These are phyloP conservation scores for Psilocybe cubensis DNA, from an alignment of 768 basidiomycete genomes.

Conservation along the genomic window DNA sequence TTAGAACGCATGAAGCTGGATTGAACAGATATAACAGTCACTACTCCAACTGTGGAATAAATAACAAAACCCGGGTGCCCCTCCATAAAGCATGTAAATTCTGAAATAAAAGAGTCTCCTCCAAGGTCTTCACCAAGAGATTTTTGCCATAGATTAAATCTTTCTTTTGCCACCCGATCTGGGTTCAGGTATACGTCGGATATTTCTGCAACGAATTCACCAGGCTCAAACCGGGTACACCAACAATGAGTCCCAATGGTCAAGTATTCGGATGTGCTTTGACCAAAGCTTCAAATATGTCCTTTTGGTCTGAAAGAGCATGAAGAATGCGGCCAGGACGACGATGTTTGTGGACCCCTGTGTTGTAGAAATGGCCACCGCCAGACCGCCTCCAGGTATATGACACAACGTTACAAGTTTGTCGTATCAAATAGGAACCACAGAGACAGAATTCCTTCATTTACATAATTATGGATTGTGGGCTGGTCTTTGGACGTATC, in stretches of 20 bases:
- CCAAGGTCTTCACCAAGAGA: background rate
- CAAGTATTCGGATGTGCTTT: conserved; percentile 13
- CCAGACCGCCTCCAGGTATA: conserved; percentile 12
- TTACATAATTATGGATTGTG: background rate
- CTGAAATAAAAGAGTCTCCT: conserved; percentile 13
- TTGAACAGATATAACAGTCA: conserved; percentile 31
- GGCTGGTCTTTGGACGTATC: conserved; percentile 19
- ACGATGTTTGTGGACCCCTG: conserved; percentile 15
- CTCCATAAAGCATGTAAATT: conserved; percentile 9
- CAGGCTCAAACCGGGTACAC: conserved; percentile 20
- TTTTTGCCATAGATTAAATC: conserved; percentile 11
- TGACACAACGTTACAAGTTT: conserved; percentile 1
- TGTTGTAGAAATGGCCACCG: conserved; percentile 13
- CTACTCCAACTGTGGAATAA: conserved; percentile 11
- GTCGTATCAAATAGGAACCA: background rate
- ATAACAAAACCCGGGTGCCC: conserved; percentile 26
- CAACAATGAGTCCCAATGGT: conserved; percentile 19
- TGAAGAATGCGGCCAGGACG: conserved; percentile 19
- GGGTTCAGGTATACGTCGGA: conserved; percentile 20
- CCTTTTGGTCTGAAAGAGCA: conserved; percentile 5
- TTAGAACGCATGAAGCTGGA: conserved; percentile 31
- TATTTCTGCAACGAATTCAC: conserved; percentile 25
- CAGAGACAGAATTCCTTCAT: conserved; percentile 7
- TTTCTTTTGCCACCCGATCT: conserved; percentile 22
- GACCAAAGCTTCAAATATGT: conserved; percentile 12